A percentile compares a stretch with the other conserved stretches of the same genome.
phyloP scores from a whole-genome alignment of 257 asterid genomes.

The Solanum verrucosum region DNA sequence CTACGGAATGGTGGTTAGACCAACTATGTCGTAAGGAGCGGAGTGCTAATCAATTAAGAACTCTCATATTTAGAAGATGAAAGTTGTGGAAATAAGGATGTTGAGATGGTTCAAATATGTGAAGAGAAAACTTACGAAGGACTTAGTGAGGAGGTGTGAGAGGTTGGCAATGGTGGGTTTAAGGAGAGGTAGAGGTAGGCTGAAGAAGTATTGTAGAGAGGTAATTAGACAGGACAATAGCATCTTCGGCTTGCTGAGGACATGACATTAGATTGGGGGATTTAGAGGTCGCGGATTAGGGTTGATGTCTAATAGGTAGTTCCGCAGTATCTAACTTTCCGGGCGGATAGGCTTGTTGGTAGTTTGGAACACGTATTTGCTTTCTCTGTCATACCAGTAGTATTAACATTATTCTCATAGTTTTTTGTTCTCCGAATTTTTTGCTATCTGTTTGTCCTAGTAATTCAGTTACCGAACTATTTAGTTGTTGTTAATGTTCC shows the following conservation, averaged over 20 bases:
- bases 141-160: neutral
- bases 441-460: neutral
- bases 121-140: neutral
- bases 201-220: neutral
- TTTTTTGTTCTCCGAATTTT: neutral
- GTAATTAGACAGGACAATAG: neutral
- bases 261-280: neutral
- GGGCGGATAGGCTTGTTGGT: neutral
- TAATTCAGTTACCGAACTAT: neutral
- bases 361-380: neutral
- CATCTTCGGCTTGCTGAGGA: neutral
- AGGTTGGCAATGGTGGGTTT: neutral
- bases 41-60: neutral
- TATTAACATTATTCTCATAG: neutral
- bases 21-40: neutral
- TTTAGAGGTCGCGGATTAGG: neutral
- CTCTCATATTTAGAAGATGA: neutral
- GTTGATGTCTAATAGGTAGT: neutral
- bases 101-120: neutral
- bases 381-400: neutral
- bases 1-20: neutral
- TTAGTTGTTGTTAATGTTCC: neutral
- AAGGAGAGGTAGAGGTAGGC: neutral
- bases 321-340: neutral
- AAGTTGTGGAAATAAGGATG: neutral